phyloP scores from a whole-genome alignment of 805 yeast genomes.

The Saturnispora sekii region DNA sequence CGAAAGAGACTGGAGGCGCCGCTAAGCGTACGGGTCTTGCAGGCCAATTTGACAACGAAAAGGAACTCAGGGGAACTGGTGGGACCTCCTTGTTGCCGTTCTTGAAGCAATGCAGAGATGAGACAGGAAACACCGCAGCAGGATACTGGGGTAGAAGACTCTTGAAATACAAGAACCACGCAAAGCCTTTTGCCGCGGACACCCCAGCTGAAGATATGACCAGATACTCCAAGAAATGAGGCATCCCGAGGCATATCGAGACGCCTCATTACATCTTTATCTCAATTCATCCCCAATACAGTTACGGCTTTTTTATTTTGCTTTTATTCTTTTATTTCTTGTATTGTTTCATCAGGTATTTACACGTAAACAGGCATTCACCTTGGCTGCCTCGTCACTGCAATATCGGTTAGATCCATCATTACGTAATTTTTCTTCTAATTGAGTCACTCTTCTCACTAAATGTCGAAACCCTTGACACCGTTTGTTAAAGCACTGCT shows the following conservation, averaged over 20 bases:
- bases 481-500: constrained; percentile 62
- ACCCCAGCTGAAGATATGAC: constrained; percentile 3
- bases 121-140: constrained; percentile 89
- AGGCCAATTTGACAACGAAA: constrained; percentile 27
- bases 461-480: constrained; percentile 23
- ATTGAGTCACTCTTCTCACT: not conserved
- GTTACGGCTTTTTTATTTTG: too few species aligned
- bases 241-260: too few species aligned
- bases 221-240: constrained; percentile 5
- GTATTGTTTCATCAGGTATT: too few species aligned
- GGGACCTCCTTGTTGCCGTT: constrained; percentile 89
- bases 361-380: too few species aligned
- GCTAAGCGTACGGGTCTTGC: constrained; percentile 53
- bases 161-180: constrained; percentile 39
- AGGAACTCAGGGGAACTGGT: constrained; percentile 77
- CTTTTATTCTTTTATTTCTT: too few species aligned
- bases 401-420: too few species aligned
- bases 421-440: too few species aligned
- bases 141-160: constrained; percentile 83
- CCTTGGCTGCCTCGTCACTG: too few species aligned
- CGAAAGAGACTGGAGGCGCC: constrained; percentile 38
- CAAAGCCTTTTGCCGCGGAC: constrained; percentile 9
- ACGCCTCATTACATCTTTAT: too few species aligned
- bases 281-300: too few species aligned
- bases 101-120: constrained; percentile 91